Base-by-base conservation (phyloP, 2,329 filamentous ascomycete genomes). In the Colletotrichum endophyticum region DNA sequence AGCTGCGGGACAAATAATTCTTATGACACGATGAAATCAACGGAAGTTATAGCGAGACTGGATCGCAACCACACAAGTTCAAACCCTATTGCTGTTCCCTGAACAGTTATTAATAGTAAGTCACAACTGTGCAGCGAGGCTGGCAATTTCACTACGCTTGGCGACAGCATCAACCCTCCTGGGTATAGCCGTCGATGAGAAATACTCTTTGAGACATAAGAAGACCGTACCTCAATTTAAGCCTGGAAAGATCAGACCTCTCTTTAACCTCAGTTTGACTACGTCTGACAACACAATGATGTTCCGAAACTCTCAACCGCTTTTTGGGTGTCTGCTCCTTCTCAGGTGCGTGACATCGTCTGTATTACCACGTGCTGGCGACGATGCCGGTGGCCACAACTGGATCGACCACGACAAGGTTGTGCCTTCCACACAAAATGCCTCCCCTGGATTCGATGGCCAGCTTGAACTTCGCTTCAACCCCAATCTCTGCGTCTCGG, bases 381-480 rank as follows among this genome's bases (percentile, higher is more conserved):
- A 67, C 34, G 32, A 27, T 30, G 7, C 32, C 36, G 19, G 64
- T 16, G 36, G 36, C 19, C 64, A 49, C n/a, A 19, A 36, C 3
- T 56, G 28, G 28, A 19, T 67, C 5, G 27, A 30, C 19, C 70
- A 72, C 32, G 44, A 72, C 12, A 15, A 30, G 16, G 34, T 67
- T 16, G 44, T 19, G 6, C n/a, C 56, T 6, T 49, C 63, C 25
- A 12, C 56, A 11, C 56, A 70, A 13, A 63, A 53, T 5, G 13
- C 56, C 19, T 27, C 30, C 2, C 4, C 30, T 5, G 27, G 12
- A 6, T 19, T 27, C 1, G 68, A 61, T 3, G 68, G 64, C 16
- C 64, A 70, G 25, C 6, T 63, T 5, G 56, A 70, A 12, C 68
- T 53, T 63, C 68, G 68, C 8, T 63, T 70, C 57, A 70, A 70